These are phyloP conservation scores for Rosellinia necatrix DNA, from an alignment of 2,329 filamentous ascomycete species.

Conservation along the genomic window DNA sequence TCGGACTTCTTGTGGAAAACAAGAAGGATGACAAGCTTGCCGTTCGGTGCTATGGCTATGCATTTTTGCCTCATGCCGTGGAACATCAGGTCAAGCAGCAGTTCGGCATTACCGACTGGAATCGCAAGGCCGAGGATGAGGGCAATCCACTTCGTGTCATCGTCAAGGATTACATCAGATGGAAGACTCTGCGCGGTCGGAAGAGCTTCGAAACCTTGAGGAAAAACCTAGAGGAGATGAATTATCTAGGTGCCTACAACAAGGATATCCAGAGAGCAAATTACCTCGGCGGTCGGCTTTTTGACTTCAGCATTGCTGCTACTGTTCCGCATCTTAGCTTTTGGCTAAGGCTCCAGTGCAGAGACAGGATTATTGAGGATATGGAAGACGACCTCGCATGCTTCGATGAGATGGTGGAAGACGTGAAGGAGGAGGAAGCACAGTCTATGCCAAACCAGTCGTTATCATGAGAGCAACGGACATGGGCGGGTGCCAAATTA, in stretches of 20 bases:
- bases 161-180: slow-evolving; percentile 1
- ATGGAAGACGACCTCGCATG: not conserved
- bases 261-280: slow-evolving; percentile 25
- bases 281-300: slow-evolving; percentile 23
- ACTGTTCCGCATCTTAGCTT: slow-evolving; percentile 17
- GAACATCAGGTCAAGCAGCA: not conserved
- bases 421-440: not conserved
- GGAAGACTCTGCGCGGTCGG: not conserved
- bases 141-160: not conserved
- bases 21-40: not conserved
- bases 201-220: slow-evolving; percentile 8
- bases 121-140: not conserved
- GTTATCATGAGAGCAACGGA: no score
- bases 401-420: slow-evolving; percentile 6
- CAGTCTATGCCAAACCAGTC: no score
- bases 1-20: not conserved
- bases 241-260: slow-evolving; percentile 21
- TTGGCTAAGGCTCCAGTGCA: not conserved
- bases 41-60: not conserved
- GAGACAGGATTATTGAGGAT: not conserved
- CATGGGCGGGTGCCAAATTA: no score
- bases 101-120: slow-evolving; percentile 3
- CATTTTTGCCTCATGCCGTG: not conserved
- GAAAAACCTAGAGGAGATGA: slow-evolving; percentile 17
- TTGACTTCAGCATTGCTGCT: slow-evolving; percentile 26